Base-by-base conservation (phyloP, 345 rosid genomes). In the Eutrema yunnanense region DNA sequence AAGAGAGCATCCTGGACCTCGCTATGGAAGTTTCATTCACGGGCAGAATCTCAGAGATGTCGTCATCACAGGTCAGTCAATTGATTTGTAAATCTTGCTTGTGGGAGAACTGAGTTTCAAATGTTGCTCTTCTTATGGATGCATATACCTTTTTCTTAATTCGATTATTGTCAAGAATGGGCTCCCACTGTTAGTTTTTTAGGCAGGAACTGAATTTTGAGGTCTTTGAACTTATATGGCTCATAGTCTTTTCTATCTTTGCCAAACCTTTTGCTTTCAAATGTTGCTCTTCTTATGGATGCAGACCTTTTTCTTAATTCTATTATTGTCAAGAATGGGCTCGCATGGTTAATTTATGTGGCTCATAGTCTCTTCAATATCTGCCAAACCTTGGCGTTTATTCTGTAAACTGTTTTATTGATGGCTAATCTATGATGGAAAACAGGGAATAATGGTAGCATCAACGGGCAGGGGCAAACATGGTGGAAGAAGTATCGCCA, bases 401-500 rank as follows among this genome's bases (percentile, higher is more conserved):
- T 19, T 44, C 33, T 46, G 22, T 22, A 22, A 22, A 22, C 26
- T 22, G 2, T 22, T 22, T 22, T 1, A 22, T 22, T 22, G 26
- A 11, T 57, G 11, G 43, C 48, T 58, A 38, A 27, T 57, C 6
- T 8, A 10, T 61, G 53, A 54, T 76, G 66, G 29, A 43, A 32
- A 56, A 66, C 84, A 92, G 97, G 96, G 62, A 87, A 89, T 77
- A 92, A 92, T 69, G 97, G 97, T 58, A 92, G 93, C 78, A 87
- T 92, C 74, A 83, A 87, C 67, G 97, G 97, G 63, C 96, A 92
- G 78, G 97, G 97, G 57, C 87, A 85, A 81, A 55, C 85, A 37
- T 92, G 97, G 97, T 92, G 97, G 97, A 87, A 83, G 80, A 92
- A 86, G 79, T 86, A 84, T 80, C 90, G 89, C 14, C 86, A 87